Evolutionary conservation across 192 early-diverging fungal species (phyloP).

Genomic region (Rhizophagus clarus): DNA sequence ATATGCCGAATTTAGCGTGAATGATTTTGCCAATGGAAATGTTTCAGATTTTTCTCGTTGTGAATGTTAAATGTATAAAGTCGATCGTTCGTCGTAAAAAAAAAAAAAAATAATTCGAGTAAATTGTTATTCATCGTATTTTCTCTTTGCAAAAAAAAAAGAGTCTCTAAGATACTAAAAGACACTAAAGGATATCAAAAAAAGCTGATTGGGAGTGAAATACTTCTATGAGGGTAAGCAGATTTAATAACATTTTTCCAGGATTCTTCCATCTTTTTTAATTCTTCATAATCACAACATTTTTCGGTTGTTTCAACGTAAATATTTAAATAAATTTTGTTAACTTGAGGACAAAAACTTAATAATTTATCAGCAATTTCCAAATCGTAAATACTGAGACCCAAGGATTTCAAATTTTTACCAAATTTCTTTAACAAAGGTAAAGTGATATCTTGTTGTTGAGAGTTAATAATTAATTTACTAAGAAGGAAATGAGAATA

Average conservation of each 20-base stretch:
- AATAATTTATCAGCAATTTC: background rate
- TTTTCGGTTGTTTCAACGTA: no score
- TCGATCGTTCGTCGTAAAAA: no score
- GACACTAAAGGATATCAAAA: no score
- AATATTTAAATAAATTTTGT: background rate
- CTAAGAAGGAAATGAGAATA: background rate
- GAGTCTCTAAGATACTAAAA: no score
- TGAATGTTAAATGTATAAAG: background rate
- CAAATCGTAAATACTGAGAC: background rate
- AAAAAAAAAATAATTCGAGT: no score
- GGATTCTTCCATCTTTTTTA: background rate
- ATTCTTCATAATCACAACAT: no score
- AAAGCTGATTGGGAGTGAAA: background rate
- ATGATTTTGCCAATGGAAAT: no score
- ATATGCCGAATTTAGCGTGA: no score
- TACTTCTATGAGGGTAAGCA: background rate
- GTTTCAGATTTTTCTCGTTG: no score
- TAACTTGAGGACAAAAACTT: background rate
- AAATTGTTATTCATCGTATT: background rate
- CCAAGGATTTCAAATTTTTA: background rate
- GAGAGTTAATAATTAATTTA: background rate
- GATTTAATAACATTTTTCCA: background rate
- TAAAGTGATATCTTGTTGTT: background rate
- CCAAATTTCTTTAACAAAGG: background rate
- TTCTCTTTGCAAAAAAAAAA: no score